A percentile compares a stretch with the other conserved stretches of the same genome.
Evolutionary conservation across 495 filamentous ascomycete species (phyloP).

Genomic region (Tuber umbilicatum): DNA sequence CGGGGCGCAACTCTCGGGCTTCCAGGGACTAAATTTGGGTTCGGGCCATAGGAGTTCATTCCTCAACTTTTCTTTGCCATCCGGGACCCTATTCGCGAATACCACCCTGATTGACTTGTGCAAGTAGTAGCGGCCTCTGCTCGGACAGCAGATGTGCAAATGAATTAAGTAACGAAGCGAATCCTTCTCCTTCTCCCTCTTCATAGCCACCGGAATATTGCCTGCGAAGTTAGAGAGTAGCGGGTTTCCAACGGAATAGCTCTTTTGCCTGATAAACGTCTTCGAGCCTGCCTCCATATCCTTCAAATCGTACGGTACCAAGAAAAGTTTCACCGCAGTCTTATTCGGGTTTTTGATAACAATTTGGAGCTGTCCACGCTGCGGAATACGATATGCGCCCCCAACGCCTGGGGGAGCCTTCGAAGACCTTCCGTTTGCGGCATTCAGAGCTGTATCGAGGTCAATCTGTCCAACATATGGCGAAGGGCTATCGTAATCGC

Average conservation of each 20-base stretch:
- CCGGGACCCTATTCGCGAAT: conserved; percentile 94
- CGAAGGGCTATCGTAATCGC: conserved; percentile 70
- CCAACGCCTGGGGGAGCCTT: conserved; percentile 53
- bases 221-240: conserved; percentile 33
- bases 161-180: conserved; percentile 88
- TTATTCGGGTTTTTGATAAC: conserved; percentile 53
- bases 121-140: conserved; percentile 76
- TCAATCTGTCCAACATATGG: conserved; percentile 95
- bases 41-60: conserved; percentile 89
- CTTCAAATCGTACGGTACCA: conserved; percentile 89
- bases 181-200: conserved; percentile 56
- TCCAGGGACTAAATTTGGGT: conserved; percentile 80
- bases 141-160: conserved; percentile 84
- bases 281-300: conserved; percentile 95
- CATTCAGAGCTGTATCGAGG: conserved; percentile 66
- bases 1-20: conserved; percentile 52
- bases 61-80: conserved; percentile 86
- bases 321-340: conserved; percentile 52
- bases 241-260: conserved; percentile 76
- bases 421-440: conserved; percentile 44
- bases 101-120: conserved; percentile 91
- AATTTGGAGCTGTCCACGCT: conserved; percentile 92
- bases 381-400: conserved; percentile 88
- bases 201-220: conserved; percentile 22
- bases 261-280: conserved; percentile 92